phyloP scores from a whole-genome alignment of 192 early-diverging fungal genomes.

The Mortierella alpina region DNA sequence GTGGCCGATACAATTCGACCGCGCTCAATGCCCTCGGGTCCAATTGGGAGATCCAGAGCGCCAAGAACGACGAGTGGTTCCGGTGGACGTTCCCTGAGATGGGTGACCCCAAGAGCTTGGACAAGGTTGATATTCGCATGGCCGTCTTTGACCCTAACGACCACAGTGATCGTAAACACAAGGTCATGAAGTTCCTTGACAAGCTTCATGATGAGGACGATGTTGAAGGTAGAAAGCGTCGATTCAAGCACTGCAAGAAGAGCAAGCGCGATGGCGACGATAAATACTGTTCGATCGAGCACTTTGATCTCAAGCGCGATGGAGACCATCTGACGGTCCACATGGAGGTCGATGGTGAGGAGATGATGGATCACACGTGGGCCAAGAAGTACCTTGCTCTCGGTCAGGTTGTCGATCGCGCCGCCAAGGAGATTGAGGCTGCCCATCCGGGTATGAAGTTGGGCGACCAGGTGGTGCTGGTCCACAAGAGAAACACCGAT shows the following conservation, averaged over 20 bases:
- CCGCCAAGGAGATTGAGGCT: constrained; percentile 36
- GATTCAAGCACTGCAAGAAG: background rate
- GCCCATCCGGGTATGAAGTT: constrained; percentile 26
- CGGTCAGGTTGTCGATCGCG: constrained; percentile 32
- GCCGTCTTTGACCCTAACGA: constrained; percentile 38
- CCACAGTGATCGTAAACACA: constrained; percentile 16
- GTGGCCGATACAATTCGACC: background rate
- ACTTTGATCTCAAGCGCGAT: constrained; percentile 10
- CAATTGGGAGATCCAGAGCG: constrained; percentile 28
- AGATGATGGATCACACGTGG: constrained; percentile 25
- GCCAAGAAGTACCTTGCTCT: constrained; percentile 37
- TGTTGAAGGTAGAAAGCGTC: background rate
- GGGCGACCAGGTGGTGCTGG: constrained; percentile 40
- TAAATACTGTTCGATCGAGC: background rate
- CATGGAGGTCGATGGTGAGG: constrained; percentile 35
- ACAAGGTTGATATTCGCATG: constrained; percentile 34
- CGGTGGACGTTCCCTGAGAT: constrained; percentile 30
- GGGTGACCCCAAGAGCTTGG: constrained; percentile 7
- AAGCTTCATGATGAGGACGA: constrained; percentile 11
- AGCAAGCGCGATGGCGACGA: background rate
- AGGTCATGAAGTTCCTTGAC: constrained; percentile 19
- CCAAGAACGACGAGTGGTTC: constrained; percentile 35
- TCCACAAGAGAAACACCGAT: constrained; percentile 13
- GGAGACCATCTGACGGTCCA: constrained; percentile 19
- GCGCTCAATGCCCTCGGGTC: constrained; percentile 17